These are phyloP conservation scores for Cordyceps farinosa DNA, from an alignment of 2,329 filamentous ascomycete genomes.

Conservation along the genomic window DNA sequence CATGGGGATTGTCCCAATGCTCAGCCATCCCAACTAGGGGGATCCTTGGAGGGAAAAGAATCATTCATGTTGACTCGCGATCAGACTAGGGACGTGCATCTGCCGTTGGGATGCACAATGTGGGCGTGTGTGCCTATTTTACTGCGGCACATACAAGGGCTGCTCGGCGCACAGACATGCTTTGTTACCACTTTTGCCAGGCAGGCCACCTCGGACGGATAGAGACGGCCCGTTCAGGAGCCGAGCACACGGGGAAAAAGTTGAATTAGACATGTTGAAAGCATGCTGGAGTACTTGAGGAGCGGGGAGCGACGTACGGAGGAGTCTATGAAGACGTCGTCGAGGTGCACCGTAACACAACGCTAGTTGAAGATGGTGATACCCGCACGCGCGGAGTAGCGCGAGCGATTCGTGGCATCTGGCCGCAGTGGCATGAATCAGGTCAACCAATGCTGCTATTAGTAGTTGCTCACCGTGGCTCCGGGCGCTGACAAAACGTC, in stretches of 20 bases:
- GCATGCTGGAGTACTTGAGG: no score
- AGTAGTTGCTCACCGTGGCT: neutral
- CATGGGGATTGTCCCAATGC: neutral
- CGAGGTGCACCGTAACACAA: neutral
- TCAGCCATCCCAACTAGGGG: neutral
- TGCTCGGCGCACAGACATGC: slow-evolving; percentile 5
- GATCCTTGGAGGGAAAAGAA: no score
- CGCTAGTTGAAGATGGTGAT: neutral
- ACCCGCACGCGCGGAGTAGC: neutral
- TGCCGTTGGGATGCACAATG: neutral
- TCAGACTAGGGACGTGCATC: slow-evolving; percentile 11
- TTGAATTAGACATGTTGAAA: neutral
- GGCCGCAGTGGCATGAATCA: neutral
- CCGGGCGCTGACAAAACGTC: neutral
- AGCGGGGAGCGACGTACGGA: neutral
- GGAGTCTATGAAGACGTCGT: neutral
- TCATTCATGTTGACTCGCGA: neutral
- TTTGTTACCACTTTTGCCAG: neutral
- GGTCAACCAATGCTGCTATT: neutral
- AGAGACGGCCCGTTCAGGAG: neutral
- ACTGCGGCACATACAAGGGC: neutral
- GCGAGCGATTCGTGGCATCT: neutral
- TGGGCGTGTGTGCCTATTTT: neutral
- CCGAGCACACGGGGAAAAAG: neutral
- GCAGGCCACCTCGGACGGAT: neutral